Conservation (phyloP, 2,329 filamentous ascomycete species). For the Ophiostoma triangulosporum region DNA sequence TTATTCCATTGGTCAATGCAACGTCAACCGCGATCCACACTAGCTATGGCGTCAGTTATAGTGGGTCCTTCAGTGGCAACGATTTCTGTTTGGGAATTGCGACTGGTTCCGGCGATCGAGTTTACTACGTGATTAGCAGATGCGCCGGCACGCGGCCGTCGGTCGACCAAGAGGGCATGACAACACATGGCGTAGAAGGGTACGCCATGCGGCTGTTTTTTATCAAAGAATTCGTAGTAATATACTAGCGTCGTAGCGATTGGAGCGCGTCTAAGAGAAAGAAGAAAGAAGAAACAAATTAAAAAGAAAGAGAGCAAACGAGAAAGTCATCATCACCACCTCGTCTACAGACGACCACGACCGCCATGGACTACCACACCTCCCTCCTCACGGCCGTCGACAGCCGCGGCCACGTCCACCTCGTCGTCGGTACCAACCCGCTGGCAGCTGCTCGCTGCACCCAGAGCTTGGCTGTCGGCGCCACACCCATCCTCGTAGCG, state of each 20-base stretch:
- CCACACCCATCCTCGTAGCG: conserved; percentile 65
- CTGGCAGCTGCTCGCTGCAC: conserved; percentile 74
- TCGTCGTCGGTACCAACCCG: conserved; percentile 76
- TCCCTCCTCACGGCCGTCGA: conserved; percentile 62
- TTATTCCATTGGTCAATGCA: conserved; percentile 7
- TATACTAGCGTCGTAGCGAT: not conserved
- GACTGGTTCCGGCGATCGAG: not conserved
- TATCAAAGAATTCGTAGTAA: not conserved
- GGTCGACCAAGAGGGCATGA: not conserved
- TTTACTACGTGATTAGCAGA: not conserved
- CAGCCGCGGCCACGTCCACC: conserved; percentile 57
- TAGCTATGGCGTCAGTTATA: conserved; percentile 13
- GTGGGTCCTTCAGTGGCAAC: not conserved
- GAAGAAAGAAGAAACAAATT: not conserved
- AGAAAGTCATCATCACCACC: not conserved
- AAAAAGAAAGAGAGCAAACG: not conserved
- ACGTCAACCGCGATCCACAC: not conserved
- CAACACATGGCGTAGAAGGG: not conserved
- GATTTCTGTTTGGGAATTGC: not conserved
- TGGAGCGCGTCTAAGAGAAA: not conserved
- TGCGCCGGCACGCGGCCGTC: not conserved
- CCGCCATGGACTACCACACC: conserved; percentile 16
- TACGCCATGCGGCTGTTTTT: not conserved
- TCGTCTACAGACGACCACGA: not conserved
- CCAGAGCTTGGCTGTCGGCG: conserved; percentile 70